Base-by-base conservation (phyloP, 2,329 filamentous ascomycete species). In the Xylariaceae sp. region DNA sequence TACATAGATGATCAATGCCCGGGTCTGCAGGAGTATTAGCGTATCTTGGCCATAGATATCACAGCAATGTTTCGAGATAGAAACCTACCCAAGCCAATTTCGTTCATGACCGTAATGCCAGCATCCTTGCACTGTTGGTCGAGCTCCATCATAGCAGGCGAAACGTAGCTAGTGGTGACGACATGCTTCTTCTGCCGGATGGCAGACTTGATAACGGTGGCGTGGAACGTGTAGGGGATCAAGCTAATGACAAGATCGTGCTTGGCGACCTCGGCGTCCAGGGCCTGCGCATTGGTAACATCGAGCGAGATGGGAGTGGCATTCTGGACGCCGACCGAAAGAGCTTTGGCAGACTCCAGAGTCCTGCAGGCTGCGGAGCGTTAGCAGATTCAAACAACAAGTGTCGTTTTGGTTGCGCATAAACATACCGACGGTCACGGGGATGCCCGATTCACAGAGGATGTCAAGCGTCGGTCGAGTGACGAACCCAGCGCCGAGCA, bases 71-170 rank as follows among this genome's bases (percentile, higher is more conserved):
- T 44, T 16, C 7, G 21, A 13, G 11, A 6, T 10, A 29, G 18
- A 35, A n/a, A n/a, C 27, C 16, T 21, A 46, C 77, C 74, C 55
- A 89, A 70, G 58, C 91, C 91, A 70, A 96, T 95, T 82, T 97
- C 93, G 77, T 97, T 97, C 89, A 97, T 92, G 70, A 97, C 92
- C 9, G 91, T 96, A 71, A 97, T 97, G 57, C 92, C 92, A 15
- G 93, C 93, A 59, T 88, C 89, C 81, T 96, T 96, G 72, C 83
- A 85, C 65, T 88, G 79, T 66, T 86, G 79, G 67, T 97, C 88
- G 44, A 97, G 85, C 78, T 92, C 93, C 77, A 87, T 75, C 92
- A 97, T 97, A 61, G 91, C 90, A 3, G 91, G 91, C 4, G 90
- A 95, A 63, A 96, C 89, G 71, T 97, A 97, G 62, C 86, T 91